Base-by-base conservation (phyloP, 176 grass and related monocot species). In the Ampelocalamus luodianensis region DNA sequence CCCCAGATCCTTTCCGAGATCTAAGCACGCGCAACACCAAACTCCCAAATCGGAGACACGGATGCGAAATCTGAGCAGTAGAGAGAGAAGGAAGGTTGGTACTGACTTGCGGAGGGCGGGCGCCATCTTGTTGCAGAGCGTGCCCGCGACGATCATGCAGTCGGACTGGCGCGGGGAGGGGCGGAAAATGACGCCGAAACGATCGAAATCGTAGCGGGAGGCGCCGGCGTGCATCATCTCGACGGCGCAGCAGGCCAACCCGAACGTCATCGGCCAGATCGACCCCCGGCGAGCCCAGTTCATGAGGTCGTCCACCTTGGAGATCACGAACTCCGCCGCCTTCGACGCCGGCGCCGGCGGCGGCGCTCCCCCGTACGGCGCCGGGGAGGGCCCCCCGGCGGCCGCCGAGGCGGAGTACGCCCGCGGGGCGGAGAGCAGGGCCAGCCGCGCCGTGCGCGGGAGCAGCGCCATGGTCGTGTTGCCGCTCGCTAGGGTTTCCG, bases 191-290 rank as follows among this genome's bases (percentile, higher is more conserved):
- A 95, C 91, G n/a, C 95, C 95, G 78, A 98, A 98, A 0, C 93
- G 89, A 79, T 98, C 95, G 76, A 98, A 98, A 49, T 98, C 95
- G 87, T 98, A 98, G 79, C 93, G 87, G 34, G 95, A 32, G 0
- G 95, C 95, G 16, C 95, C 93, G 40, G 93, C 56, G 80, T 98
- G 95, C 93, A 98, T 98, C 91, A 98, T 98, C 89, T 95, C 95
- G 56, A 93, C 93, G 34, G 93, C 95, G 85, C 95, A 98, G 91
- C 95, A 98, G 45, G 95, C 95, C 10, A 98, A 88, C 3, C 95
- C 95, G 67, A 98, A 95, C 29, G 93, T 93, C 95, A 98, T 98
- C 3, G 93, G 95, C 95, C 95, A 98, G 87, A 98, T 88, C 40
- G 95, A 95, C 0, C 93, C 93, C 3, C 90, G 71, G 27, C 91